Percentiles rank a stretch among this genome's conserved stretches.
Conservation (phyloP, 1,284 basidiomycete genomes). For the Termitomyces sp. region DNA sequence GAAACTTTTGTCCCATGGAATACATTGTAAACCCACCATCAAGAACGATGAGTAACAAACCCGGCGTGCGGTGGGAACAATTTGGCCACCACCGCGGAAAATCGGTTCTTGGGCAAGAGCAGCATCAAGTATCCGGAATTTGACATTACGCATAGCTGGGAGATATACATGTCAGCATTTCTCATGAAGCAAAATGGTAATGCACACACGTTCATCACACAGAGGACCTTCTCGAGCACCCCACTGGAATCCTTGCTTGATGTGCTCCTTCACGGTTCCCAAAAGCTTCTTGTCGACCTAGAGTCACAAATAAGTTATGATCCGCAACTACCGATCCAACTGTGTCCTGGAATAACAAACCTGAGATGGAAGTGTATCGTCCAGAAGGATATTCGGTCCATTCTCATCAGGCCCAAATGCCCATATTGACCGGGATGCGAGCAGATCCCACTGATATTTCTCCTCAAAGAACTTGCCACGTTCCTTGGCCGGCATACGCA, state of each 20-base stretch:
- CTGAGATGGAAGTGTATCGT: slow-evolving; percentile 95
- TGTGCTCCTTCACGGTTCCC: slow-evolving; percentile 85
- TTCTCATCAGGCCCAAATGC: slow-evolving; percentile 98
- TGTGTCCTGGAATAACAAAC: slow-evolving; percentile 32
- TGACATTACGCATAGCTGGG: slow-evolving; percentile 94
- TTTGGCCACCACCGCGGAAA: slow-evolving; percentile 93
- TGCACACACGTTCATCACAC: slow-evolving; percentile 91
- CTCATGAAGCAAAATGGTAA: slow-evolving; percentile 2
- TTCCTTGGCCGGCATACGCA: slow-evolving; percentile 91
- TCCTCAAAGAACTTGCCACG: slow-evolving; percentile 91
- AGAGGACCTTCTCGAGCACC: slow-evolving; percentile 94
- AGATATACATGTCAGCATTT: slow-evolving; percentile 2
- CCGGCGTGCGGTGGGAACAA: slow-evolving; percentile 49
- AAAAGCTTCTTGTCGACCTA: slow-evolving; percentile 92
- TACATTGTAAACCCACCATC: slow-evolving; percentile 55
- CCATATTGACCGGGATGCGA: slow-evolving; percentile 98
- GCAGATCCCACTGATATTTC: slow-evolving; percentile 97
- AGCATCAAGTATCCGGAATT: slow-evolving; percentile 93
- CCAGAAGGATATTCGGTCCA: slow-evolving; percentile 89
- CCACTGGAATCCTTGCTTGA: slow-evolving; percentile 99
- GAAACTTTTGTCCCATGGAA: slow-evolving; percentile 5
- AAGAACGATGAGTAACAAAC: slow-evolving; percentile 99
- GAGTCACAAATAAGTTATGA: slow-evolving; percentile 2
- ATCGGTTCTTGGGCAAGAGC: slow-evolving; percentile 92
- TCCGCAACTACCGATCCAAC: background rate